Base-by-base conservation (phyloP, 106 monocot genomes). In the Dendrobium nobile region DNA sequence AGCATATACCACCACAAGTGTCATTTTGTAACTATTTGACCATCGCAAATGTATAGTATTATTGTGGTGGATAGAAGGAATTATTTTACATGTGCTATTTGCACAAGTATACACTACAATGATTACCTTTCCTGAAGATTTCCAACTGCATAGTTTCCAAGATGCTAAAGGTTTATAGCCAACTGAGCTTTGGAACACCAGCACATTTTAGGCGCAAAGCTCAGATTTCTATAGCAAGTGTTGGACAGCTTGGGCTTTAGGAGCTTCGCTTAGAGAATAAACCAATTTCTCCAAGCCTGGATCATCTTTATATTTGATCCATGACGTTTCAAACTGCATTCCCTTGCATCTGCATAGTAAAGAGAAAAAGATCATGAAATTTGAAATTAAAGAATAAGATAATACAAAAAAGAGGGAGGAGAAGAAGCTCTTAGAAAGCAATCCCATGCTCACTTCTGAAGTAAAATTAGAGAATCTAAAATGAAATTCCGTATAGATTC, bases 261-360 rank as follows among this genome's bases (percentile, higher is more conserved):
- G 45, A 47, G 48, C 27, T 47, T 76, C 76, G 4, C 26, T 72
- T 41, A 84, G 78, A 41, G 74, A 78, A 41, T 79, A 80, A 40
- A 81, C 68, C 61, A 90, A 76, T 73, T 78, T 80, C 8, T 78
- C 75, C 40, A 93, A 83, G 77, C 90, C 78, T 17, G 90, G 85
- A 77, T 99, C 91, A 44, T 85, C 73, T 72, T 81, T 91, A 87
- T 95, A 87, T 75, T 86, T 99, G 75, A 82, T 72, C 95, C 95
- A 99, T 58, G 88, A 85, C 67, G 67, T 77, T 83, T 95, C 93
- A 82, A 99, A 92, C 80, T 90, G 86, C 73, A 27, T 20, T 17
- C 83, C 93, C 77, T 95, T 89, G 81, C 93, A 93, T 80, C 99
- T 99, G 79, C 78, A 73, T 33, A 82, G 26, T 37, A 68, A 79